Conservation (phyloP, 129 eudicot genomes). For the Scalesia atractyloides region DNA sequence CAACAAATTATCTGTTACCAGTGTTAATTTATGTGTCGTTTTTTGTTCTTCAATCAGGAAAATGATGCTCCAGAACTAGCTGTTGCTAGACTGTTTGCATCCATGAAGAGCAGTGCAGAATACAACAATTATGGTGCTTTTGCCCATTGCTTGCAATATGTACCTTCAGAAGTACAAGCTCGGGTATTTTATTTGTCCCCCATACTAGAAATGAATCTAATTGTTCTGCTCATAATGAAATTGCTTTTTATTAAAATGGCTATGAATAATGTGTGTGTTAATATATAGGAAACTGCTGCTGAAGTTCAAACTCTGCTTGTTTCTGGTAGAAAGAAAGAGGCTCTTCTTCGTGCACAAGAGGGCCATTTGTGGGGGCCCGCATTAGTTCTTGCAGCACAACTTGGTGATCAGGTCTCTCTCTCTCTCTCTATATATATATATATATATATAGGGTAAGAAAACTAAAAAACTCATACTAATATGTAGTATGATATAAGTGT, state of each 20-base stretch:
- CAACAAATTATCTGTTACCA: conserved; percentile 2
- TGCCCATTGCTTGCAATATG: conserved; percentile 73
- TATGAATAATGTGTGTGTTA: background rate
- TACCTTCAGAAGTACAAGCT: conserved; percentile 80
- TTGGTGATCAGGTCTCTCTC: conserved; percentile 85
- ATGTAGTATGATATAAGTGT: no score
- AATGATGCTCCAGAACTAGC: conserved; percentile 45
- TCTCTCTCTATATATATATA: background rate
- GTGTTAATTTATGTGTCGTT: conserved; percentile 22
- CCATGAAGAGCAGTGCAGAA: conserved; percentile 41
- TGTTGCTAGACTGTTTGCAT: conserved; percentile 44
- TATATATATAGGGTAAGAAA: no score
- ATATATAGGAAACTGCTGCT: conserved; percentile 74
- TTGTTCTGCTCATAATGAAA: conserved; percentile 2
- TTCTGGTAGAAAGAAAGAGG: conserved; percentile 87
- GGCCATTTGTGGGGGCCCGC: conserved; percentile 98
- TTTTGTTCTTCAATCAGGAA: conserved; percentile 28
- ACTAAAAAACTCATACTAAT: no score
- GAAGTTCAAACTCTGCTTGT: conserved; percentile 89
- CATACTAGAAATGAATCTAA: conserved; percentile 13
- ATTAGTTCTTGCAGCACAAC: conserved; percentile 93
- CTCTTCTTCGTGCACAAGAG: conserved; percentile 83
- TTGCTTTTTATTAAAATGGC: background rate
- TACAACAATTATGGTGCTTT: conserved; percentile 53
- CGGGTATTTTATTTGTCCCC: conserved; percentile 50